Evolutionary conservation across 1,139 yeast species (phyloP).

Genomic region (Geotrichum restrictum): DNA sequence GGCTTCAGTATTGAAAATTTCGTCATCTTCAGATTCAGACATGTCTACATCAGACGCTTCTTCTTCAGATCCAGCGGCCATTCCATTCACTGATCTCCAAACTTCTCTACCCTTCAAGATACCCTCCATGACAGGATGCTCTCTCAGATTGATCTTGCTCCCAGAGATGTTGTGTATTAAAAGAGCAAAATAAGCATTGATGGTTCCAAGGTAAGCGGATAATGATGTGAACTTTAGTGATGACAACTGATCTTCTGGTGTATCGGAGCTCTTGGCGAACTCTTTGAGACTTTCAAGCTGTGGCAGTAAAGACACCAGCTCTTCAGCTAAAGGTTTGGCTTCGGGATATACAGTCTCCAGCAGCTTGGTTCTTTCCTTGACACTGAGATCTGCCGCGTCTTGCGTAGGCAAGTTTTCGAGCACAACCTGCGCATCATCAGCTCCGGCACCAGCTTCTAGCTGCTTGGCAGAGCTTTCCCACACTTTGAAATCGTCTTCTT

Average conservation of each 20-base stretch:
- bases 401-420: conserved; percentile 36
- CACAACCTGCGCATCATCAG: conserved; percentile 14
- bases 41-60: conserved; percentile 17
- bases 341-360: conserved; percentile 58
- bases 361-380: conserved; percentile 33
- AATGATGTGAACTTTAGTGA: conserved; percentile 50
- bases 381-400: conserved; percentile 42
- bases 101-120: conserved; percentile 75
- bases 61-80: conserved; percentile 25
- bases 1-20: conserved; percentile 19
- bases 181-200: conserved; percentile 71
- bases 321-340: conserved; percentile 70
- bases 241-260: conserved; percentile 42
- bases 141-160: conserved; percentile 67
- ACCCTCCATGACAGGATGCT: conserved; percentile 83
- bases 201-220: conserved; percentile 69
- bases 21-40: conserved; percentile 24
- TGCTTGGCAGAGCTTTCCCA: conserved; percentile 36
- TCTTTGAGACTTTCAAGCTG: conserved; percentile 41
- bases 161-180: conserved; percentile 54
- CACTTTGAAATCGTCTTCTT: conserved; percentile 71
- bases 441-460: conserved; percentile 37
- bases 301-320: conserved; percentile 50
- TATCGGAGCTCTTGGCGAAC: conserved; percentile 28
- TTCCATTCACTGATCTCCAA: conserved; percentile 54